Percentiles rank a stretch among this genome's conserved stretches.
Conservation (phyloP, 345 rosid species). For the Syzygium grande region DNA sequence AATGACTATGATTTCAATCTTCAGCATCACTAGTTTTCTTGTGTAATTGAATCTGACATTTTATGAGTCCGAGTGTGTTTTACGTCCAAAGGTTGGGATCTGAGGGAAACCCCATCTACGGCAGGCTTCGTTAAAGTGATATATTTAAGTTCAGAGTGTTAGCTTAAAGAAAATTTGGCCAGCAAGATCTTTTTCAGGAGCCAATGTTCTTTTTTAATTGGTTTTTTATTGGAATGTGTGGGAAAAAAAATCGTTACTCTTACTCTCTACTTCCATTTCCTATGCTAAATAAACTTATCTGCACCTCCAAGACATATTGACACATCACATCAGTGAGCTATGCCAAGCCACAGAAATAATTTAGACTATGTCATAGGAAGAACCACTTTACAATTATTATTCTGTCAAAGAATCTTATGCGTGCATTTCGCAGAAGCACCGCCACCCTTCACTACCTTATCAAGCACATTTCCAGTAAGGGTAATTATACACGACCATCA, state of each 20-base stretch:
- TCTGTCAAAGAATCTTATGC: background rate
- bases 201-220: background rate
- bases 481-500: slow-evolving; percentile 69
- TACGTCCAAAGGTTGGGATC: background rate
- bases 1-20: background rate
- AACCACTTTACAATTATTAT: background rate
- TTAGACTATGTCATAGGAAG: background rate
- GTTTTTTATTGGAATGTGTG: background rate
- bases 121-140: background rate
- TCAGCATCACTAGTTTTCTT: background rate
- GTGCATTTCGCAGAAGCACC: slow-evolving; percentile 28
- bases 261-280: background rate
- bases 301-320: background rate
- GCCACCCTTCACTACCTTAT: slow-evolving; percentile 10
- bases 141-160: background rate
- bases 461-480: slow-evolving; percentile 28
- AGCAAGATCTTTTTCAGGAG: background rate
- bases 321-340: background rate
- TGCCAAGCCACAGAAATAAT: background rate
- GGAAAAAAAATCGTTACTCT: background rate
- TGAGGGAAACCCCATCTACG: background rate
- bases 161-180: background rate
- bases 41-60: background rate
- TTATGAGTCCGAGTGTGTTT: background rate
- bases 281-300: background rate